Evolutionary conservation across 805 yeast genomes (phyloP).

Genomic region (Kodamaea sagamina): DNA sequence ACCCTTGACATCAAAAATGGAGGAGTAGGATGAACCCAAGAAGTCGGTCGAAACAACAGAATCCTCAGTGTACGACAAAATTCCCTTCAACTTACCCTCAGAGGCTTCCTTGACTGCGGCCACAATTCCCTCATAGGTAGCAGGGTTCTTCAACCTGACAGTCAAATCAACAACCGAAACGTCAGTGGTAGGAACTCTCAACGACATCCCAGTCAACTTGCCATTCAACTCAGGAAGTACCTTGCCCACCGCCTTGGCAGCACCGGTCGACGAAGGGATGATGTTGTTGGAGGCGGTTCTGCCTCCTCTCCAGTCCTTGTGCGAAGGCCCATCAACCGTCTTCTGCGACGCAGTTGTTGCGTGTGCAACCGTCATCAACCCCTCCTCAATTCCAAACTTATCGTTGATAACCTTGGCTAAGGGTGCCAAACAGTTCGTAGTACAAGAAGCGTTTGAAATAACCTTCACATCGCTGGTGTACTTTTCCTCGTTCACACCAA

Average conservation of each 20-base stretch:
- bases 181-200: constrained; percentile 92
- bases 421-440: constrained; percentile 95
- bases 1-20: constrained; percentile 88
- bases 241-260: constrained; percentile 97
- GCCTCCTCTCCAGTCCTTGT: constrained; percentile 99
- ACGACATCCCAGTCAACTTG: constrained; percentile 90
- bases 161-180: constrained; percentile 94
- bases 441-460: constrained; percentile 92
- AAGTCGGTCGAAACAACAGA: constrained; percentile 91
- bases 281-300: constrained; percentile 95
- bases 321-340: constrained; percentile 96
- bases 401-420: constrained; percentile 88
- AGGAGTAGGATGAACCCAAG: constrained; percentile 79
- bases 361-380: constrained; percentile 95
- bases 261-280: constrained; percentile 95
- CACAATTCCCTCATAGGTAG: constrained; percentile 83
- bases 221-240: constrained; percentile 90
- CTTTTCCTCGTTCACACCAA: constrained; percentile 83
- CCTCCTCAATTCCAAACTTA: constrained; percentile 83
- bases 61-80: constrained; percentile 89
- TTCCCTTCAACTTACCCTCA: constrained; percentile 76
- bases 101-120: constrained; percentile 74
- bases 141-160: constrained; percentile 71
- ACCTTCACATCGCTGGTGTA: constrained; percentile 76
- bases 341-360: constrained; percentile 95